Evolutionary conservation across 768 basidiomycete species (phyloP).

Genomic region (Suillus luteus): DNA sequence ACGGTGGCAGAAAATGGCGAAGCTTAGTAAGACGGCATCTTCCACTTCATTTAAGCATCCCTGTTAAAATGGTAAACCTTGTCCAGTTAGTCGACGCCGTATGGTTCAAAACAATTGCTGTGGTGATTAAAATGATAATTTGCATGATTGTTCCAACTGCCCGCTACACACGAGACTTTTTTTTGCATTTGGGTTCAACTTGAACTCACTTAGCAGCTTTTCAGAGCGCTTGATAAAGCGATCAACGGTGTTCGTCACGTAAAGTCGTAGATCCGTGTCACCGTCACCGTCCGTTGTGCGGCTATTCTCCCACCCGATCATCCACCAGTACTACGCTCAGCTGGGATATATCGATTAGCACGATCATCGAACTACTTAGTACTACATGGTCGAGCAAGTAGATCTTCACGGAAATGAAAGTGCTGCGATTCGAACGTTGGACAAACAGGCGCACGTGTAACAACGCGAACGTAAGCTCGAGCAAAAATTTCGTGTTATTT

Average conservation of each 20-base stretch:
- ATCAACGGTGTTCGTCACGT: background rate
- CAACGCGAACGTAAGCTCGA: background rate
- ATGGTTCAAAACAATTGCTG: background rate
- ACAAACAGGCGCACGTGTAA: background rate
- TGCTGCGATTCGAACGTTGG: background rate
- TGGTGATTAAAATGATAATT: background rate
- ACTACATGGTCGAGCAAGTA: background rate
- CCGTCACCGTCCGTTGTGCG: background rate
- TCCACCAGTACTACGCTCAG: background rate
- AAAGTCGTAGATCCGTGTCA: slow-evolving; percentile 3
- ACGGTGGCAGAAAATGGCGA: slow-evolving; percentile 15
- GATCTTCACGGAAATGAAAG: slow-evolving; percentile 4
- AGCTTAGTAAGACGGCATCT: slow-evolving; percentile 35
- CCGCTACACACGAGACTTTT: background rate
- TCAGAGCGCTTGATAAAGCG: background rate
- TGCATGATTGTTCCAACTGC: background rate
- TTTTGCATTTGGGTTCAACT: background rate
- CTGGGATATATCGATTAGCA: background rate
- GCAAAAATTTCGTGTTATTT: slow-evolving; percentile 1
- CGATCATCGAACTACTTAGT: background rate
- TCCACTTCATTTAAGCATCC: slow-evolving; percentile 21
- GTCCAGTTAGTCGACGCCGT: background rate
- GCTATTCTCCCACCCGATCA: background rate
- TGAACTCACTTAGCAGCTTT: background rate
- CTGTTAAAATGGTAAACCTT: background rate